Percentiles rank a stretch among this genome's conserved stretches.
Evolutionary conservation across 140 eudicot species (phyloP).

Genomic region (Flaveria floridana): DNA sequence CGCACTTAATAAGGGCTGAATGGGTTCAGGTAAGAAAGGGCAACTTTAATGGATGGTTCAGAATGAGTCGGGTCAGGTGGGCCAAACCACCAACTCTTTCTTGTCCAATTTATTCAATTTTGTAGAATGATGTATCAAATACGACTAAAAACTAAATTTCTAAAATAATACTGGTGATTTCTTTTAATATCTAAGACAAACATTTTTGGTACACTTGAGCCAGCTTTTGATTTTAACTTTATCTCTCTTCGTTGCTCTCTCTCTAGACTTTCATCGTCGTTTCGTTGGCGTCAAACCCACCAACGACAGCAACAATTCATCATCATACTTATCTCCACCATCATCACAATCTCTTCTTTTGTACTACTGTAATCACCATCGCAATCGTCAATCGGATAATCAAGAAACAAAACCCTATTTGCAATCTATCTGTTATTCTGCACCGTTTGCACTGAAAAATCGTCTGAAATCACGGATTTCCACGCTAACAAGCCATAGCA

Average conservation of each 20-base stretch:
- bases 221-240: too few relatives aligned
- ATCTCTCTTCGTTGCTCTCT: too few relatives aligned
- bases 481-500: constrained; percentile 10
- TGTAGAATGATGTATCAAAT: neutral
- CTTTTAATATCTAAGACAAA: neutral
- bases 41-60: neutral
- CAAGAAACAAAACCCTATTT: too few relatives aligned
- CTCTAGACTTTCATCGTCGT: too few relatives aligned
- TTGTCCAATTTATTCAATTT: neutral
- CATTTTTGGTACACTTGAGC: neutral
- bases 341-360: too few relatives aligned
- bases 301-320: too few relatives aligned
- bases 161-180: neutral
- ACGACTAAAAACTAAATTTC: neutral
- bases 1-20: neutral
- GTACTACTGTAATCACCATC: too few relatives aligned
- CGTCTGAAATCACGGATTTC: constrained; percentile 29
- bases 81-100: neutral
- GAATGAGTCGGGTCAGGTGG: constrained; percentile 1
- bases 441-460: constrained; percentile 9
- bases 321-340: too few relatives aligned
- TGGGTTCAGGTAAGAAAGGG: neutral
- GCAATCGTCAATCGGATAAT: too few relatives aligned
- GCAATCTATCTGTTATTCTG: neutral
- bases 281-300: too few relatives aligned